Evolutionary conservation across 2,329 filamentous ascomycete species (phyloP), one percentile per base, ranked within the genome.

Genomic region (Cordyceps pruinosa): DNA sequence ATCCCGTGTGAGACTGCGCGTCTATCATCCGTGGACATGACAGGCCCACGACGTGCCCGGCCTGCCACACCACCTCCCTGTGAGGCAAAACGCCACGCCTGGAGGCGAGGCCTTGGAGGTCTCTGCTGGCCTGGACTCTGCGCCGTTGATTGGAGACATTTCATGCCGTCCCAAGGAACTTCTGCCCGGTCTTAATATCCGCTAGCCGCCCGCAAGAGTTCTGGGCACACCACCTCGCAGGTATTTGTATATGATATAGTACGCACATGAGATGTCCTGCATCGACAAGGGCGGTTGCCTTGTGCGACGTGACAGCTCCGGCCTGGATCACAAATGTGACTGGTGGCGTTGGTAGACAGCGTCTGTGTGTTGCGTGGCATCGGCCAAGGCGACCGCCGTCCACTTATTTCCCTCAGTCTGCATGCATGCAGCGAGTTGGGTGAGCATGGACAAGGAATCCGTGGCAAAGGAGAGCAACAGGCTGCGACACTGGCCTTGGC

Each of bases 161-260:
- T 28, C 21, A 12, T 50, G 19, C 9, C 10, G 26, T 21, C 47
- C 32, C 4, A 17, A 39, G 34, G 34, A 28, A 50, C 21, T 39
- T 49, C 34, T 50, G 47, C 34, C 47, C 47, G 32, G 34, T 23
- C 21, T 50, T 39, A 50, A 50, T 50, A 39, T 39, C 47, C 47
- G 47, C 47, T 50, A 50, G 47, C 32, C 47, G 23, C 34, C 19
- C 39, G 47, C 32, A 34, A 26, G n/a, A 50, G 21, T 39, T 2
- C n/a, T 39, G 21, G 21, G 6, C n/a, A 25, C 30, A 25, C 46
- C 30, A 35, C 19, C 19, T 17, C 35, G 4, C 34, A 21, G n/a
- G n/a, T 34, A 21, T 19, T 10, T 21, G 12, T 42, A 23, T 15
- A 34, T 19, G 45, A 19, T 10, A 48, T 35, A 23, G 4, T 30